phyloP scores from a whole-genome alignment of 1,284 basidiomycete genomes.

The Naganishia sp. region DNA sequence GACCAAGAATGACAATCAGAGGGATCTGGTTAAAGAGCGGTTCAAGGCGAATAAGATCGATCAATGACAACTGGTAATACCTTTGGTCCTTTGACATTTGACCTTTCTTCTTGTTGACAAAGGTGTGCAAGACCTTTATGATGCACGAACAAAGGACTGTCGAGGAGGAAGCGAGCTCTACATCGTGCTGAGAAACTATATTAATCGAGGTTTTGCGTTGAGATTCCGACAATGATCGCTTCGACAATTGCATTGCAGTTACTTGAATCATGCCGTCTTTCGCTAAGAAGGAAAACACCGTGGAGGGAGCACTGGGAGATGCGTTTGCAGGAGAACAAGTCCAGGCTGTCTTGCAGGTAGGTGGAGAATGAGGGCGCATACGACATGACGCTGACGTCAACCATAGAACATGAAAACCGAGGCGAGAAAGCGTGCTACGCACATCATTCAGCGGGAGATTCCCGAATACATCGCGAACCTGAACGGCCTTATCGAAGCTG shows the following conservation, averaged over 20 bases:
- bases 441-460: slow-evolving; percentile 2
- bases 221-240: too few relatives aligned
- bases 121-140: too few relatives aligned
- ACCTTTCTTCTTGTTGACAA: too few relatives aligned
- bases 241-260: neutral
- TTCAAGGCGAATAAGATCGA: too few relatives aligned
- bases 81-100: too few relatives aligned
- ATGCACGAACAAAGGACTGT: too few relatives aligned
- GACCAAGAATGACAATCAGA: too few relatives aligned
- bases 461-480: slow-evolving; percentile 11
- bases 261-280: neutral
- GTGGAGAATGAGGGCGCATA: neutral
- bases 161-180: too few relatives aligned
- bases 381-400: neutral
- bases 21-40: too few relatives aligned
- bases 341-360: neutral
- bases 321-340: neutral
- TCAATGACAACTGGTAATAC: too few relatives aligned
- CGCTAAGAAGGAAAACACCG: neutral
- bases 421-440: slow-evolving; percentile 12
- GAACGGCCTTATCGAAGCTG: neutral
- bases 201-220: too few relatives aligned
- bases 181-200: too few relatives aligned
- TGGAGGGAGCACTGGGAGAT: neutral
- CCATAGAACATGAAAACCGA: neutral